phyloP scores from a whole-genome alignment of 768 basidiomycete genomes.

The Auriscalpium vulgare region DNA sequence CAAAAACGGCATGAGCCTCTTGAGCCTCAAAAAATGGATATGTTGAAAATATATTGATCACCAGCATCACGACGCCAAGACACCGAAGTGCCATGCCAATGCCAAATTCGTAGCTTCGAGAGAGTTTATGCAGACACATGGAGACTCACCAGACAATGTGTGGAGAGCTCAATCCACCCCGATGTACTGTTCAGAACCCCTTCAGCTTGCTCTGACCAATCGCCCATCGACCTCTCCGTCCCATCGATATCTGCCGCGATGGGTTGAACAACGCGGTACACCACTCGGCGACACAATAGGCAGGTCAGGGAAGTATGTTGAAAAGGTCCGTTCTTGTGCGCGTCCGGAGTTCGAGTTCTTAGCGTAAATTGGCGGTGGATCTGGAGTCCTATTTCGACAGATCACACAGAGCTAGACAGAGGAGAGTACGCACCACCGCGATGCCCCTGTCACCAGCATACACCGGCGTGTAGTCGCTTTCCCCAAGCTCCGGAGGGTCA shows the following conservation, averaged over 20 bases:
- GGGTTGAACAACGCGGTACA: conserved; percentile 63
- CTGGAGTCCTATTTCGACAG: conserved; percentile 27
- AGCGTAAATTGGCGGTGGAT: conserved; percentile 64
- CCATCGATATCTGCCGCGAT: conserved; percentile 46
- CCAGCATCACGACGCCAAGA: not conserved
- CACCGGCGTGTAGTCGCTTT: conserved; percentile 41
- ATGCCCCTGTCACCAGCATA: conserved; percentile 66
- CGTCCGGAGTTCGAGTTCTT: conserved; percentile 37
- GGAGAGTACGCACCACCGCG: conserved; percentile 41
- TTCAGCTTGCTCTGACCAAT: conserved; percentile 56
- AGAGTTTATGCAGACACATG: not conserved
- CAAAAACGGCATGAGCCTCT: not conserved
- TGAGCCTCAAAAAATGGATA: conserved; percentile 2
- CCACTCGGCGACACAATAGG: conserved; percentile 53
- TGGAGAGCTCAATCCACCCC: conserved; percentile 71
- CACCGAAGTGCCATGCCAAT: not conserved
- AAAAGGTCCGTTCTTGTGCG: conserved; percentile 14
- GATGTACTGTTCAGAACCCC: conserved; percentile 57
- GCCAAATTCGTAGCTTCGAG: not conserved
- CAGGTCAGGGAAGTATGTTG: conserved; percentile 55
- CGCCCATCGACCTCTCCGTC: conserved; percentile 46
- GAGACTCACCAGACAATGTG: conserved; percentile 56
- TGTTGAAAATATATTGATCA: not conserved
- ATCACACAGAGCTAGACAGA: not conserved
- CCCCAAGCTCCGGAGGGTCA: conserved; percentile 12